Evolutionary conservation across 106 monocot genomes (phyloP).

Genomic region (Iris macrosiphon): DNA sequence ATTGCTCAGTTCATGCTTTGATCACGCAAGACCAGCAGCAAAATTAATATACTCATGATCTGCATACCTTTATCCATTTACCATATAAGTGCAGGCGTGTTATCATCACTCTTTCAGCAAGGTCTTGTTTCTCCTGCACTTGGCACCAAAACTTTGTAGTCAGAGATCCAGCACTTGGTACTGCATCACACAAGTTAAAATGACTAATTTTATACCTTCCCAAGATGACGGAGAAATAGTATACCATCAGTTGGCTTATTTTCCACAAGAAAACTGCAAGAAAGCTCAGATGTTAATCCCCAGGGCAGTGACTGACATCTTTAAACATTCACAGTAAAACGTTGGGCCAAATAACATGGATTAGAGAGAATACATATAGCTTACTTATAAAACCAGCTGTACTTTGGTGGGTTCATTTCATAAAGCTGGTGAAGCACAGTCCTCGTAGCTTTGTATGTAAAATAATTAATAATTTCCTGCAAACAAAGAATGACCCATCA

Average conservation of each 20-base stretch:
- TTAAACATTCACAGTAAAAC: not conserved
- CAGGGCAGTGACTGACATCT: not conserved
- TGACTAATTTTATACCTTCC: conserved; percentile 40
- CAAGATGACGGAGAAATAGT: conserved; percentile 64
- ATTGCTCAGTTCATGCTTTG: not conserved
- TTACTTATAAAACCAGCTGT: conserved; percentile 92
- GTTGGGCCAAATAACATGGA: not conserved
- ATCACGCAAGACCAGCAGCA: not conserved
- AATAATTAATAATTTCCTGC: conserved; percentile 84
- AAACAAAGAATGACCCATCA: not conserved
- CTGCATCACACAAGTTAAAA: not conserved
- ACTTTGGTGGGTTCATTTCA: conserved; percentile 97
- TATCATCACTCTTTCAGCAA: conserved; percentile 95
- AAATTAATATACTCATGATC: not conserved
- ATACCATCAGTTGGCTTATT: conserved; percentile 62
- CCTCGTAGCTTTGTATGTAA: conserved; percentile 84
- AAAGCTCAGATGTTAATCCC: not conserved
- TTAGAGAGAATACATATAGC: not conserved
- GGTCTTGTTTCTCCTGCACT: conserved; percentile 79
- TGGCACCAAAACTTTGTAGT: not conserved
- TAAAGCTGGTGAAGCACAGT: conserved; percentile 93
- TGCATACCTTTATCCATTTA: conserved; percentile 87
- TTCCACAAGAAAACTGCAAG: conserved; percentile 52
- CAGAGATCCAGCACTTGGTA: not conserved
- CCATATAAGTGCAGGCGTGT: conserved; percentile 88